These are phyloP conservation scores for Massarina eburnea DNA, from an alignment of 2,329 filamentous ascomycete genomes.

Conservation along the genomic window DNA sequence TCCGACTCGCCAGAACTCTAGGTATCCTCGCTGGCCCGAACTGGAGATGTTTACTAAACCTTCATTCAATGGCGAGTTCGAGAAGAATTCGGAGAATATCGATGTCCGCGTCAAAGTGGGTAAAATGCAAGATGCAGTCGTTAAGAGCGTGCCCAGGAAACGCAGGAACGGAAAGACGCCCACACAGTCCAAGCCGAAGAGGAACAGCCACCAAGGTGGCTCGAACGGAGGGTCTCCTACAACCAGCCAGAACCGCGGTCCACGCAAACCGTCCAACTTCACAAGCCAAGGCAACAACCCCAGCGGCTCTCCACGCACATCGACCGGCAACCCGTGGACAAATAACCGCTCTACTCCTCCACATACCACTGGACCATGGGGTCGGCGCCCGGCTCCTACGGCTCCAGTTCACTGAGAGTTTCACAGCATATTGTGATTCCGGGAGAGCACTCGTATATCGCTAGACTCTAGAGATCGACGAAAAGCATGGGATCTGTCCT, in stretches of 20 bases:
- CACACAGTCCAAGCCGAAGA: conserved; percentile 28
- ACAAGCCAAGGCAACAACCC: conserved; percentile 30
- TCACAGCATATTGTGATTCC: neutral
- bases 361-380: conserved; percentile 25
- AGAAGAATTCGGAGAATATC: conserved; percentile 24
- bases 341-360: conserved; percentile 23
- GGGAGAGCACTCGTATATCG: neutral
- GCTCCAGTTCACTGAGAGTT: conserved; percentile 24
- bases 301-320: conserved; percentile 24
- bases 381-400: conserved; percentile 22
- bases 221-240: conserved; percentile 11
- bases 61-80: conserved; percentile 24
- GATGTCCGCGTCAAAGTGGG: conserved; percentile 30
- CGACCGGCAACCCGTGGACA: conserved; percentile 29
- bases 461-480: neutral
- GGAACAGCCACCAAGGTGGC: conserved; percentile 21
- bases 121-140: conserved; percentile 28
- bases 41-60: conserved; percentile 32
- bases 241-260: conserved; percentile 25
- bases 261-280: conserved; percentile 33
- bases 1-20: conserved; percentile 13
- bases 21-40: conserved; percentile 1
- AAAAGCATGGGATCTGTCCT: too few relatives aligned
- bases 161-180: conserved; percentile 22
- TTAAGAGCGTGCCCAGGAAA: conserved; percentile 31